Conservation (phyloP, 306 rosid species). For the Medicago lupulina region DNA sequence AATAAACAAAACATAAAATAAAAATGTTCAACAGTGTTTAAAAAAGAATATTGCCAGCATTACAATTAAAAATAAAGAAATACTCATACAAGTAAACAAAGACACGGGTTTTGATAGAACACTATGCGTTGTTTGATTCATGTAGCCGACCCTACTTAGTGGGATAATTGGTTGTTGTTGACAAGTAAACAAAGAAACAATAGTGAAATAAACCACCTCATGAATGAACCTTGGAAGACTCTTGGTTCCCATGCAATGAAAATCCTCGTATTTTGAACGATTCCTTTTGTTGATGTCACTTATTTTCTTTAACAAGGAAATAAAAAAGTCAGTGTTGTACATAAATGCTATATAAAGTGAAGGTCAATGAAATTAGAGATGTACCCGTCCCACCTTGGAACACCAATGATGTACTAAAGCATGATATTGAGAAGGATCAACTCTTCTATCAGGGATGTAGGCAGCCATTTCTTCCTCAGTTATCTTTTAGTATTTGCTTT, state of each 20-base stretch:
- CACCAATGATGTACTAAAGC: constrained; percentile 32
- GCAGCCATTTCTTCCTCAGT: constrained; percentile 38
- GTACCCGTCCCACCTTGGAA: constrained; percentile 14
- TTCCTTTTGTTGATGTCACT: constrained; percentile 30
- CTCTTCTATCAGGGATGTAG: constrained; percentile 24
- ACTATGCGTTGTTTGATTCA: no score
- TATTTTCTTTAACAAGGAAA: constrained; percentile 5
- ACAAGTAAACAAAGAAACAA: constrained; percentile 1
- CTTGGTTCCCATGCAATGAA: constrained; percentile 33
- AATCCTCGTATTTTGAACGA: constrained; percentile 30
- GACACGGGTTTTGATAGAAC: neutral
- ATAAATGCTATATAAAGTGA: neutral
- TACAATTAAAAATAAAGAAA: neutral
- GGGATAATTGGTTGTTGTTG: no score
- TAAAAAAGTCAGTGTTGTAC: neutral
- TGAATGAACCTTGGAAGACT: constrained; percentile 29
- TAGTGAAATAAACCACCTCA: constrained; percentile 14
- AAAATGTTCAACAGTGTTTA: constrained; percentile 5
- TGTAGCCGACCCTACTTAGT: no score
- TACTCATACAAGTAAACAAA: constrained; percentile 1
- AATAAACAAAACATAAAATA: neutral
- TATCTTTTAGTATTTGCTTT: constrained; percentile 27
- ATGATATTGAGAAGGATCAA: constrained; percentile 28
- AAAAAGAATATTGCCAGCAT: neutral
- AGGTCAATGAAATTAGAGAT: neutral